Evolutionary conservation across 306 rosid species (phyloP).

Genomic region (Inga oerstediana): DNA sequence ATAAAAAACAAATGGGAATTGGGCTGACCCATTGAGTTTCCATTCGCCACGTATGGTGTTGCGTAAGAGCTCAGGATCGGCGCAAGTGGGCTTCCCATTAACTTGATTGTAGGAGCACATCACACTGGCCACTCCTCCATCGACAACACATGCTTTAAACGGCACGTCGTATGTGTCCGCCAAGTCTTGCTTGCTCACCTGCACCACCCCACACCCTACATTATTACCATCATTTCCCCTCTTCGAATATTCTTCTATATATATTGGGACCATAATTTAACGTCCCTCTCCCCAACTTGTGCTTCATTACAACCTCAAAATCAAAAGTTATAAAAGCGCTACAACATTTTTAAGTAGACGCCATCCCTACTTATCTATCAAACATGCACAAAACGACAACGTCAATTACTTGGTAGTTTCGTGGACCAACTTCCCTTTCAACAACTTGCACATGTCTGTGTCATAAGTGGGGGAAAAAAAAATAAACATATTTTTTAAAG

Average conservation of each 20-base stretch:
- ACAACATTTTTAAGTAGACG: neutral
- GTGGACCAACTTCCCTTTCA: conserved; percentile 35
- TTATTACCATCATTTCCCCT: neutral
- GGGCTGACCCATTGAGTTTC: conserved; percentile 77
- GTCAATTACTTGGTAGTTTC: neutral
- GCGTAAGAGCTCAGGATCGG: conserved; percentile 77
- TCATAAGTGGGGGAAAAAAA: neutral
- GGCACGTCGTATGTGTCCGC: conserved; percentile 88
- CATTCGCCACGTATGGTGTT: conserved; percentile 81
- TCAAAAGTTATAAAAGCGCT: neutral
- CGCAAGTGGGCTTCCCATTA: conserved; percentile 94
- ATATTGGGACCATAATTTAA: neutral
- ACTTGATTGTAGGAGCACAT: conserved; percentile 99
- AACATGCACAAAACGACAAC: neutral
- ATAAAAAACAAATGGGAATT: neutral
- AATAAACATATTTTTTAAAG: too few species aligned
- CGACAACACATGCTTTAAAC: conserved; percentile 74
- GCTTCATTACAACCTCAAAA: neutral
- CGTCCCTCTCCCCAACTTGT: conserved; percentile 5
- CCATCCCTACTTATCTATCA: neutral
- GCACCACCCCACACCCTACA: neutral
- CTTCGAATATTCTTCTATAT: neutral
- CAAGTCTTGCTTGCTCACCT: conserved; percentile 90
- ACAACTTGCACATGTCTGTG: conserved; percentile 28
- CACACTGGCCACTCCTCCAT: conserved; percentile 88